Conservation (phyloP, 768 basidiomycete genomes). For the Phylloporus sp. region DNA sequence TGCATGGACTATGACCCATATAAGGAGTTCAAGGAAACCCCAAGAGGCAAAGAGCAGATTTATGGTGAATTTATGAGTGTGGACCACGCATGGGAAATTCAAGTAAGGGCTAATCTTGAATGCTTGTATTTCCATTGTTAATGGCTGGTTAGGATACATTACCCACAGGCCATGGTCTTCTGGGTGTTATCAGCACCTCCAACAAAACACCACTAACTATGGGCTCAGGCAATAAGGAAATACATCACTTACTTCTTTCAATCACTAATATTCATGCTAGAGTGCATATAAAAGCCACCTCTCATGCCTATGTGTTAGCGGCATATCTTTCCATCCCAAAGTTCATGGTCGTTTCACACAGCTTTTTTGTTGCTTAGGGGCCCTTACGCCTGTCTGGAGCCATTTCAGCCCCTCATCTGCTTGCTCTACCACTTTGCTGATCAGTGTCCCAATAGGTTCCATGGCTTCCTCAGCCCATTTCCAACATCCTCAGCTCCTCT, state of each 20-base stretch:
- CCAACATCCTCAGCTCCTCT: too few relatives aligned
- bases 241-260: background rate
- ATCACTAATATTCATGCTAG: background rate
- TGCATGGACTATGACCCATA: too few relatives aligned
- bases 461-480: too few relatives aligned
- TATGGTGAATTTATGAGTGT: background rate
- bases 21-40: background rate
- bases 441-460: too few relatives aligned
- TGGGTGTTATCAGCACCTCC: background rate
- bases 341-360: background rate
- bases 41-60: background rate
- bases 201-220: background rate
- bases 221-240: background rate
- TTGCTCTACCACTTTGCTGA: background rate
- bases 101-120: too few relatives aligned
- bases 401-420: too few relatives aligned
- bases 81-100: background rate
- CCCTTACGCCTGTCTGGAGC: too few relatives aligned
- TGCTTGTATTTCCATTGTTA: background rate
- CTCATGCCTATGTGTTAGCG: background rate
- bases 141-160: background rate
- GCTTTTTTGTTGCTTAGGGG: too few relatives aligned
- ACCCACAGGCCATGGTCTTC: background rate
- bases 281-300: background rate
- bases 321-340: background rate